Conservation (phyloP, 176 grass and related monocot species). For the Puya raimondii region DNA sequence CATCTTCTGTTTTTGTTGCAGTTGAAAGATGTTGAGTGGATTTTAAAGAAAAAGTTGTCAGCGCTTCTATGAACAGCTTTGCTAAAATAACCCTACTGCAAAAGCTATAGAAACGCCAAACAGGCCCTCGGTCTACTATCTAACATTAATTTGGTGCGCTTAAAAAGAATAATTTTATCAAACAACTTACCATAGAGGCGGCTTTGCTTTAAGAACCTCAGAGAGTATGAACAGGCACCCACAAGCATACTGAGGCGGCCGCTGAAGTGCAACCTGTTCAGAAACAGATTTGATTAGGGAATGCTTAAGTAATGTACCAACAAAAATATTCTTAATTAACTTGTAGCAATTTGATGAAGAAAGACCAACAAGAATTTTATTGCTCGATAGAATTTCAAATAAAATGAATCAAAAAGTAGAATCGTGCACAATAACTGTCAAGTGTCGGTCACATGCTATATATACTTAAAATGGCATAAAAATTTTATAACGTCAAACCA, state of each 20-base stretch:
- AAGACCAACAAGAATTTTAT: too few species aligned
- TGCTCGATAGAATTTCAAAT: not conserved
- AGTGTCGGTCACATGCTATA: too few species aligned
- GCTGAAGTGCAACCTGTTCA: slow-evolving; percentile 78
- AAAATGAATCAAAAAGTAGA: not conserved
- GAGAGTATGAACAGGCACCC: slow-evolving; percentile 92
- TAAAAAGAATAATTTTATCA: not conserved
- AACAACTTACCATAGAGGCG: slow-evolving; percentile 65
- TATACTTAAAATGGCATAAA: too few species aligned
- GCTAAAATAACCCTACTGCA: too few species aligned
- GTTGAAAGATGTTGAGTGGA: too few species aligned
- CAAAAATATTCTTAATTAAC: not conserved
- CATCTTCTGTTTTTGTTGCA: too few species aligned
- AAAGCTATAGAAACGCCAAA: too few species aligned
- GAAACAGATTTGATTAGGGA: slow-evolving; percentile 7
- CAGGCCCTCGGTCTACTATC: not conserved
- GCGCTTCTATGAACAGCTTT: too few species aligned
- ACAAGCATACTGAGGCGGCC: slow-evolving; percentile 84
- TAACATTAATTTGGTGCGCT: not conserved
- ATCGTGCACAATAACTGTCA: too few species aligned
- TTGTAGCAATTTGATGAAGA: too few species aligned
- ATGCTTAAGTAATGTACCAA: not conserved
- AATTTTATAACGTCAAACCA: too few species aligned
- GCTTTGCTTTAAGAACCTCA: slow-evolving; percentile 77
- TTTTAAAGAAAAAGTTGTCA: too few species aligned